Conservation (phyloP, 129 eudicot genomes). For the Centrapalus pauciflorus region DNA sequence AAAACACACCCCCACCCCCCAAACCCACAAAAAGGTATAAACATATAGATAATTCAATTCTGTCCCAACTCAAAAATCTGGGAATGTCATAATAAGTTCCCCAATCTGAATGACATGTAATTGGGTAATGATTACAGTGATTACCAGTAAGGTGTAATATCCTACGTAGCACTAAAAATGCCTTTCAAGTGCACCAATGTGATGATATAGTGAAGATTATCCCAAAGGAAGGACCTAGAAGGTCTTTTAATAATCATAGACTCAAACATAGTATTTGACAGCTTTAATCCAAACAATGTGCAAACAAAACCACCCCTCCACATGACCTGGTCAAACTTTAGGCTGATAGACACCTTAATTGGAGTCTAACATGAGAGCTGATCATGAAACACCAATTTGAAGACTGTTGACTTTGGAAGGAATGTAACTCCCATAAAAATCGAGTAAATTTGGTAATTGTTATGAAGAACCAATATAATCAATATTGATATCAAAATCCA, state of each 20-base stretch:
- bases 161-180: neutral
- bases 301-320: neutral
- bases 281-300: neutral
- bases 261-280: too few relatives aligned
- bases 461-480: neutral
- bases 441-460: neutral
- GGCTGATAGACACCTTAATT: neutral
- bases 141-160: neutral
- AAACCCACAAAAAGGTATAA: too few relatives aligned
- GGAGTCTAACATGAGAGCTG: neutral
- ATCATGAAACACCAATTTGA: neutral
- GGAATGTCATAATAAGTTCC: too few relatives aligned
- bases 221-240: neutral
- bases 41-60: too few relatives aligned
- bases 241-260: neutral
- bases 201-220: too few relatives aligned
- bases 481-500: neutral
- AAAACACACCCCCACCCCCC: too few relatives aligned
- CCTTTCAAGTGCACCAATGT: too few relatives aligned
- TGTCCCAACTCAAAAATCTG: too few relatives aligned
- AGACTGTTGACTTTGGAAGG: neutral
- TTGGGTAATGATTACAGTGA: too few relatives aligned
- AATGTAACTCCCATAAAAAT: neutral
- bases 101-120: too few relatives aligned
- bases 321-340: neutral